Evolutionary conservation across 2,329 filamentous ascomycete species (phyloP).

Genomic region (Colletotrichum eleusines): DNA sequence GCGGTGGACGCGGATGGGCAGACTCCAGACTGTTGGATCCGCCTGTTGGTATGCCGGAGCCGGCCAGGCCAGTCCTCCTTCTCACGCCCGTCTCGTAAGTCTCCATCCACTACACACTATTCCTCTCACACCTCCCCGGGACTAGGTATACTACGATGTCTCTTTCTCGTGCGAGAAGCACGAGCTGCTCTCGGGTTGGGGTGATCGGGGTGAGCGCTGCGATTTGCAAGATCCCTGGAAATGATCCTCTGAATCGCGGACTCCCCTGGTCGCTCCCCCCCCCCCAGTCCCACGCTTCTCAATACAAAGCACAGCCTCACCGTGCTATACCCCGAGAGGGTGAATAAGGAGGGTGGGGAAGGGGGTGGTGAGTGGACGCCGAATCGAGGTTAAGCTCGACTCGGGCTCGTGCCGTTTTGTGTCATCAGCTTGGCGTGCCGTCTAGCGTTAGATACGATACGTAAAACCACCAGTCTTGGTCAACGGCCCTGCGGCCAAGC

Average conservation of each 20-base stretch:
- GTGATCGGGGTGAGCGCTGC: slow-evolving; percentile 36
- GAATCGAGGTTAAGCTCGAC: slow-evolving; percentile 38
- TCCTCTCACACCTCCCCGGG: background rate
- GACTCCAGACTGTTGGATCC: slow-evolving; percentile 27
- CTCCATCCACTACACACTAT: slow-evolving; percentile 24
- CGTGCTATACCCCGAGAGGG: background rate
- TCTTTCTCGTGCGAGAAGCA: background rate
- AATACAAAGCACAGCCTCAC: slow-evolving; percentile 39
- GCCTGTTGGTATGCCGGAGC: slow-evolving; percentile 3
- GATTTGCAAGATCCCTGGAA: slow-evolving; percentile 42
- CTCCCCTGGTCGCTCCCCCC: slow-evolving; percentile 10
- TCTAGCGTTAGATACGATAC: too few relatives aligned
- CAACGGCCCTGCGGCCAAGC: slow-evolving; percentile 1
- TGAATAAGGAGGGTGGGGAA: background rate
- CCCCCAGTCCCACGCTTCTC: slow-evolving; percentile 24
- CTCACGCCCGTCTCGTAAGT: background rate
- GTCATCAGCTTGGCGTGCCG: background rate
- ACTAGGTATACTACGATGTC: background rate
- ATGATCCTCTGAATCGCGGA: slow-evolving; percentile 42
- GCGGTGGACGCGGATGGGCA: slow-evolving; percentile 29
- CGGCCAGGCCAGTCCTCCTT: background rate
- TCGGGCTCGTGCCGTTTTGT: slow-evolving; percentile 32
- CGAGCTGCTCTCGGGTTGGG: slow-evolving; percentile 26
- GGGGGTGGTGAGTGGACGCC: background rate
- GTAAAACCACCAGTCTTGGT: background rate